Conservation (phyloP, 148 eudicot species). For the Cornus florida region DNA sequence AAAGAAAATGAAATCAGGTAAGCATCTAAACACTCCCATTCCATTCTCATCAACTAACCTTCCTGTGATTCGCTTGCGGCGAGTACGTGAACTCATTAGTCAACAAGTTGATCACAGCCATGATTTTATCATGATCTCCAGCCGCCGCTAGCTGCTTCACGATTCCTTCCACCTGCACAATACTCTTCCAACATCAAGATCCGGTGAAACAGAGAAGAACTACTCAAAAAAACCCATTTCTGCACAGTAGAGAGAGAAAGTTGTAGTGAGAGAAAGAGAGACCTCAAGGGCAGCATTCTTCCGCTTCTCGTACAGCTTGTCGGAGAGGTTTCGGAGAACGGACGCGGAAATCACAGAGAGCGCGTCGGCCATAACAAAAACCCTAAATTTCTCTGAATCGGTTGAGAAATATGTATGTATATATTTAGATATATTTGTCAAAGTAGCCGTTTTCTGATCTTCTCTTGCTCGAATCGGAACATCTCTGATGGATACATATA, state of each 20-base stretch:
- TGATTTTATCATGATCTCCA: slow-evolving; percentile 84
- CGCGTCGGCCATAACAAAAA: slow-evolving; percentile 60
- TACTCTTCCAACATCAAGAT: slow-evolving; percentile 4
- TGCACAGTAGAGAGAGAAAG: not conserved
- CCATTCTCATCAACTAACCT: slow-evolving; percentile 34
- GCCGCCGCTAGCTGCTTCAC: slow-evolving; percentile 70
- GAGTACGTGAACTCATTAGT: slow-evolving; percentile 69
- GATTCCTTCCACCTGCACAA: slow-evolving; percentile 82
- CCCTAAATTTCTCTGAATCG: slow-evolving; percentile 6
- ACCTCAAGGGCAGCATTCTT: slow-evolving; percentile 99
- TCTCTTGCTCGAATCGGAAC: not conserved
- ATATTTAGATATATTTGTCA: too few relatives aligned
- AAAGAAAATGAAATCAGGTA: not conserved
- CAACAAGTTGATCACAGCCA: slow-evolving; percentile 79
- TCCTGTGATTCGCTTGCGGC: slow-evolving; percentile 89
- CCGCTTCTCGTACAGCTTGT: slow-evolving; percentile 93
- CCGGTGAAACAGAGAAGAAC: not conserved
- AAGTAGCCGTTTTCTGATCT: not conserved
- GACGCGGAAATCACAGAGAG: slow-evolving; percentile 57
- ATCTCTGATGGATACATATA: not conserved
- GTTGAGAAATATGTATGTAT: not conserved
- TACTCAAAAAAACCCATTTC: not conserved
- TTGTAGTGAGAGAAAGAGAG: not conserved
- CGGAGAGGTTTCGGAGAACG: slow-evolving; percentile 78
- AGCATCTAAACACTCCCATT: not conserved